These are phyloP conservation scores for Piper betle DNA, from an alignment of 164 flowering plant genomes.

Conservation along the genomic window DNA sequence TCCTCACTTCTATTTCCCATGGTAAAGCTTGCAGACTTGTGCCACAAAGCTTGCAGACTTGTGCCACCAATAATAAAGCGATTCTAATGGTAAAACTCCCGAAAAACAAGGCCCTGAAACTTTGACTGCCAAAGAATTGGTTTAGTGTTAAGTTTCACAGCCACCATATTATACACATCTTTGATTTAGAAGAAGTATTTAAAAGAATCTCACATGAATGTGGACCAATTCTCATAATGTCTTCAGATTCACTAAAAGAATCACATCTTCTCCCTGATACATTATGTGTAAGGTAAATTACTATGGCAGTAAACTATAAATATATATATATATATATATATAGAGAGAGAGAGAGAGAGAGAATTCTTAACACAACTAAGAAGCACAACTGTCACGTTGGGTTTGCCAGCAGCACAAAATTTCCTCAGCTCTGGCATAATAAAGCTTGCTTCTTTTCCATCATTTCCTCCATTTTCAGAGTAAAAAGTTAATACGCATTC, in stretches of 20 bases:
- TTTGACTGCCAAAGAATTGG: slow-evolving; percentile 20
- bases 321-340: too few species aligned
- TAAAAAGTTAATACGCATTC: slow-evolving; percentile 30
- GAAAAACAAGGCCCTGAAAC: slow-evolving; percentile 35
- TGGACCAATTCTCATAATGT: background rate
- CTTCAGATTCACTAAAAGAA: background rate
- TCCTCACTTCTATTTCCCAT: slow-evolving; percentile 40
- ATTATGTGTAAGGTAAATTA: too few species aligned
- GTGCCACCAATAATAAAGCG: slow-evolving; percentile 38
- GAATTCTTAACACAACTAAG: slow-evolving; percentile 49
- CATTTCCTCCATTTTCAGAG: slow-evolving; percentile 27
- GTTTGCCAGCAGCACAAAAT: slow-evolving; percentile 40
- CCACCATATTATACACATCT: background rate
- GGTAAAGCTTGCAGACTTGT: slow-evolving; percentile 32
- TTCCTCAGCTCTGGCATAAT: slow-evolving; percentile 61
- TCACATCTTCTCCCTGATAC: background rate
- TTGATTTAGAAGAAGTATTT: background rate
- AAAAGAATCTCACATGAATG: background rate
- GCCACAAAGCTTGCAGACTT: slow-evolving; percentile 41
- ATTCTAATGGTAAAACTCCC: slow-evolving; percentile 45
- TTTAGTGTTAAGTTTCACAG: background rate
- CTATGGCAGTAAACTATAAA: too few species aligned
- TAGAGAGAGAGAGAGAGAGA: background rate
- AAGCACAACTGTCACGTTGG: slow-evolving; percentile 43
- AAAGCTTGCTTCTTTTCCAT: slow-evolving; percentile 40